Base-by-base conservation (phyloP, 2,329 filamentous ascomycete species). In the Pyrenochaeta sp. region DNA sequence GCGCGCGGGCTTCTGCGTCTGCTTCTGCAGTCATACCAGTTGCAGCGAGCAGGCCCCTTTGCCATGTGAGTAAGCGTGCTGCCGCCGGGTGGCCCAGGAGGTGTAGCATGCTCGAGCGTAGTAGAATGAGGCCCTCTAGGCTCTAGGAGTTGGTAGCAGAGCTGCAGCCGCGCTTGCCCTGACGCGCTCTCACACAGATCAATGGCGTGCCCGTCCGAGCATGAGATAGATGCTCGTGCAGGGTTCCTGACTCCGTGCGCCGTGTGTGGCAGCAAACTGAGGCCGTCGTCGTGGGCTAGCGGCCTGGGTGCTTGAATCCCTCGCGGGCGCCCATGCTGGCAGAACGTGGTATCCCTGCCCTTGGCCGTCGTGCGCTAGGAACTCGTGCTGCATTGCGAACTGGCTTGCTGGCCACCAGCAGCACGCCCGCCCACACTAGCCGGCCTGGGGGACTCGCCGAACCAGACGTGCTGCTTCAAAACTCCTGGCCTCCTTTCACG, bases 401-500 rank as follows among this genome's bases (percentile, higher is more conserved):
- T 48, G 30, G 17, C 44, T 37, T 17, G 31, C 45, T 47, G 39
- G 39, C 17, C 15, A 29, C 40, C 27, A 29, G 11, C n/a, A n/a
- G 40, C 14, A 37, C 35, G 37, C 33, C 43, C 45, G 15, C 39
- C 35, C 35, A 41, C 18, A 44, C 54, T 55, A 55, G 46, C 36
- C 53, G 49, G 39, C 31, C 45, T 48, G 44, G 49, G n/a, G 45
- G 35, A 49, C 54, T 62, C 62, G 63, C 61, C 64, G 60, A n/a
- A 64, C 59, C 52, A 70, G 59, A 51, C 55, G 52, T 51, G 57
- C 49, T 56, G 54, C 57, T 58, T 60, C 61, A 66, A 66, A 63
- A 63, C 63, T 60, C 51, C 54, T 57, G 53, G 46, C 60, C 66
- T 63, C 63, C 67, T 63, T 64, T 68, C 60, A 58, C 51, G 54